Base-by-base conservation (phyloP, 257 asterid genomes). In the Buddleja alternifolia region DNA sequence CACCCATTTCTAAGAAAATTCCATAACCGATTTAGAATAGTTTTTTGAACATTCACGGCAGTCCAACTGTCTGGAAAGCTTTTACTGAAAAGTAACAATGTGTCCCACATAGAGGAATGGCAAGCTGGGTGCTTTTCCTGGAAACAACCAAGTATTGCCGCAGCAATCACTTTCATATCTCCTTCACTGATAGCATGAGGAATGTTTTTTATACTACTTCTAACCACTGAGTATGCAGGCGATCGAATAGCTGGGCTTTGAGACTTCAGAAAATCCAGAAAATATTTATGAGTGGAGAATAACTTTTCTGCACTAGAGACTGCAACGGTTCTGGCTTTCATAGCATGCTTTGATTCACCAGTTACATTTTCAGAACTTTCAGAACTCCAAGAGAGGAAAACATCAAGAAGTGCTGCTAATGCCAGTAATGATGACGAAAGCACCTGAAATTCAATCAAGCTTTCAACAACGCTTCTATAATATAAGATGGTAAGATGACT, bases 51-150 rank as follows among this genome's bases (percentile, higher is more conserved):
- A 83, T 89, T 94, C 74, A 89, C 71, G 46, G 67, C 57, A 56
- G 65, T 74, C 99, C 99, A 94, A 74, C 96, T 77, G 67, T 85
- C 85, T 2, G 99, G 97, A 83, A 83, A 91, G 48, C 68, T 84
- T 75, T 77, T 81, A 25, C 81, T 75, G 69, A 87, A 91, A 50
- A 86, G 80, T 45, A 94, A 72, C 66, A 94, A 57, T 60, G 86
- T 75, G 4, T 91, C 97, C 99, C 99, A 94, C 97, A 94, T 89
- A 39, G 95, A 69, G 63, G 99, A 76, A 78, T 94, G 99, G 75
- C 99, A 94, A 51, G 82, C 71, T 37, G 96, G 89, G 69, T 83
- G 85, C 65, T 78, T 89, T 83, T 91, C 99, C 81, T 86, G 92
- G 83, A 94, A 89, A 65, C 90, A 80, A 81, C 97, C 99, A 73